Conservation (phyloP, 2,329 filamentous ascomycete genomes). For the Exserohilum turcica region DNA sequence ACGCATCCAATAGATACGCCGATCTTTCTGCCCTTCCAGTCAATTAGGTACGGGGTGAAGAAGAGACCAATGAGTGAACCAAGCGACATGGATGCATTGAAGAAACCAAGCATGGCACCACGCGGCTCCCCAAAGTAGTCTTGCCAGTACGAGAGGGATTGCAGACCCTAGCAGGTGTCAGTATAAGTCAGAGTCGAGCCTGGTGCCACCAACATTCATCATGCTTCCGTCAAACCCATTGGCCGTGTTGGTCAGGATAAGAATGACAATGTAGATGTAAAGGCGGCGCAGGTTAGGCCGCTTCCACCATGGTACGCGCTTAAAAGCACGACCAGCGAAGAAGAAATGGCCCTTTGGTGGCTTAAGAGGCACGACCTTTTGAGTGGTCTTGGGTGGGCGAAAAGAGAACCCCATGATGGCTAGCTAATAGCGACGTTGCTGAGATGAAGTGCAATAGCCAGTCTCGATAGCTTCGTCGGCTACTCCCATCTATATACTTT, state of each 20-base stretch:
- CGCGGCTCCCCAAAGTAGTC: constrained; percentile 31
- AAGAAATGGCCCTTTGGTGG: constrained; percentile 23
- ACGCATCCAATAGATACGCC: constrained; percentile 35
- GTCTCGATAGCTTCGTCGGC: background rate
- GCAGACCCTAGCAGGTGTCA: constrained; percentile 32
- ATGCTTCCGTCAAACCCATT: constrained; percentile 57
- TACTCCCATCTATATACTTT: background rate
- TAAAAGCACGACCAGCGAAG: constrained; percentile 17
- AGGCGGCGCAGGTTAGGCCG: constrained; percentile 15
- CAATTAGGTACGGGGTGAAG: constrained; percentile 29
- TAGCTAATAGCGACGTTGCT: background rate
- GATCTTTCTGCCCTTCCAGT: constrained; percentile 30
- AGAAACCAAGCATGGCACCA: constrained; percentile 36
- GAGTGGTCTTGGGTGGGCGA: constrained; percentile 14
- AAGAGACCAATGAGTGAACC: constrained; percentile 25
- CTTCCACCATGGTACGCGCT: constrained; percentile 18
- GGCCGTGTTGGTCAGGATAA: constrained; percentile 28
- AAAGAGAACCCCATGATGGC: constrained; percentile 9
- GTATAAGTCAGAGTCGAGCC: background rate
- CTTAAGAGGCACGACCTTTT: constrained; percentile 17
- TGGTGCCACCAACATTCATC: constrained; percentile 25
- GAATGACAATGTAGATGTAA: constrained; percentile 19
- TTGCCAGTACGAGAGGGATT: constrained; percentile 28
- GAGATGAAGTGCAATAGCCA: background rate
- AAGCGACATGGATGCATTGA: constrained; percentile 25